Evolutionary conservation across 441 rosid genomes (phyloP).

Genomic region (Bocquillonia castaneifolia): DNA sequence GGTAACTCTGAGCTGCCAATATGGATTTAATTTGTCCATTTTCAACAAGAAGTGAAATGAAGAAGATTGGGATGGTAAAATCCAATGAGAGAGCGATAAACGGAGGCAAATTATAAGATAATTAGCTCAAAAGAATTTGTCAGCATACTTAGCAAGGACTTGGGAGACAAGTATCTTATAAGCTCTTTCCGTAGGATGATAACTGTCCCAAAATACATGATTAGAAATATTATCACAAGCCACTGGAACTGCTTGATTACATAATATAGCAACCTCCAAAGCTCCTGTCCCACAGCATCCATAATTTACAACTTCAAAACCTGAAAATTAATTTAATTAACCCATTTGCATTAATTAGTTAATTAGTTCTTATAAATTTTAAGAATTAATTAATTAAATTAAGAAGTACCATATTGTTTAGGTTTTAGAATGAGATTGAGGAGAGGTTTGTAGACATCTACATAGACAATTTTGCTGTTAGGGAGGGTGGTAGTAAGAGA

Average conservation of each 20-base stretch:
- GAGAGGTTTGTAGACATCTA: conserved; percentile 54
- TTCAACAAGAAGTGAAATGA: too few species aligned
- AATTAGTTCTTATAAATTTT: too few species aligned
- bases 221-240: conserved; percentile 33
- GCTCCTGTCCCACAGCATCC: conserved; percentile 57
- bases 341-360: background rate
- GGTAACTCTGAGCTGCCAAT: too few species aligned
- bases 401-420: conserved; percentile 38
- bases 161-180: conserved; percentile 28
- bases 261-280: conserved; percentile 35
- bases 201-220: conserved; percentile 50
- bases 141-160: conserved; percentile 13
- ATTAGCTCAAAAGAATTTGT: conserved; percentile 26
- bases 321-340: conserved; percentile 22
- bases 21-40: too few species aligned
- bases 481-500: conserved; percentile 30
- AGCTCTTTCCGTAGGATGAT: conserved; percentile 50
- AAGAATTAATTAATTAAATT: background rate
- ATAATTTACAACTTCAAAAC: conserved; percentile 24
- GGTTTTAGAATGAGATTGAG: conserved; percentile 45
- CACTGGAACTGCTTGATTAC: conserved; percentile 25
- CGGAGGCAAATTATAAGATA: too few species aligned
- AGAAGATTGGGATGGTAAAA: too few species aligned
- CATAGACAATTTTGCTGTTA: conserved; percentile 34
- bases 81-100: background rate